phyloP scores from a whole-genome alignment of 2,329 filamentous ascomycete species.

The Talaromyces marneffei region DNA sequence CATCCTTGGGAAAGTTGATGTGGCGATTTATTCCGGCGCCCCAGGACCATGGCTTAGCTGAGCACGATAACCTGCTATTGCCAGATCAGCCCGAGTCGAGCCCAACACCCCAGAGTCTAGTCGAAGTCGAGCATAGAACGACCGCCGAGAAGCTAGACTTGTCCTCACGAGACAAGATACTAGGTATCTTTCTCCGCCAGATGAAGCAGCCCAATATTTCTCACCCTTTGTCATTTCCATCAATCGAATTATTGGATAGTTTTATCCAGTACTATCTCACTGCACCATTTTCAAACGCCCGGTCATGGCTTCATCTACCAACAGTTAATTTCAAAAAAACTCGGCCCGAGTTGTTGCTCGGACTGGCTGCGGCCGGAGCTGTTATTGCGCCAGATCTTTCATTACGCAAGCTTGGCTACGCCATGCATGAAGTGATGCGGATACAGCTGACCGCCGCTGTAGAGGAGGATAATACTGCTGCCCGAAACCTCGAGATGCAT shows the following conservation, averaged over 20 bases:
- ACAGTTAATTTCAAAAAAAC: constrained; percentile 28
- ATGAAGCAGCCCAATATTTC: constrained; percentile 1
- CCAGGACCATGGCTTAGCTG: constrained; percentile 26
- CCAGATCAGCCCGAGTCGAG: constrained; percentile 16
- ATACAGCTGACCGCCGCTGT: constrained; percentile 21
- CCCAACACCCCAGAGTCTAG: constrained; percentile 9
- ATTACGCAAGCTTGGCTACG: constrained; percentile 33
- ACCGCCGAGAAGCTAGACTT: constrained; percentile 7
- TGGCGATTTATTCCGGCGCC: constrained; percentile 30
- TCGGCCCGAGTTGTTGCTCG: constrained; percentile 29
- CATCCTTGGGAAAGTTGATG: constrained; percentile 19
- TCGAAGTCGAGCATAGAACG: constrained; percentile 17
- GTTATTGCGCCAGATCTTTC: constrained; percentile 29
- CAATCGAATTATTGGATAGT: constrained; percentile 28
- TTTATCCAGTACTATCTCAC: constrained; percentile 30
- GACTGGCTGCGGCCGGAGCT: constrained; percentile 32
- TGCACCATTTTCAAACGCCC: constrained; percentile 13
- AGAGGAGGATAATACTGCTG: constrained; percentile 31
- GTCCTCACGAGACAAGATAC: constrained; percentile 9
- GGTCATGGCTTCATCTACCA: constrained; percentile 28
- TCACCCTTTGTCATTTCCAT: constrained; percentile 28
- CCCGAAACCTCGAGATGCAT: constrained; percentile 27
- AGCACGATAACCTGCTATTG: constrained; percentile 30
- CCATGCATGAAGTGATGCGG: constrained; percentile 34
- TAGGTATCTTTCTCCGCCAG: constrained; percentile 9